Percentiles rank a stretch among this genome's conserved stretches.
Conservation (phyloP, 2,329 filamentous ascomycete species). For the Bipolaris sorokiniana region DNA sequence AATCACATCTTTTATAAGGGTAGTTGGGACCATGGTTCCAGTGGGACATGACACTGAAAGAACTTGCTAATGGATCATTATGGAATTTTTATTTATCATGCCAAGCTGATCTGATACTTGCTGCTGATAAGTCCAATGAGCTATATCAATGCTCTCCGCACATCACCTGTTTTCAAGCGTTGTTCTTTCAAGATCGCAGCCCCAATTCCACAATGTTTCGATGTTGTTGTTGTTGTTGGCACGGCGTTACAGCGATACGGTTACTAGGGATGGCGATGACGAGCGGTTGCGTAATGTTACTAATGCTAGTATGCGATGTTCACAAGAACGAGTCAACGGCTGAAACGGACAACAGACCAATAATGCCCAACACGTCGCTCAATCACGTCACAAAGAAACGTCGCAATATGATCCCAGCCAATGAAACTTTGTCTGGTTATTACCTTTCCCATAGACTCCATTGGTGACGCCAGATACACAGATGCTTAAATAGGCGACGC, state of each 20-base stretch:
- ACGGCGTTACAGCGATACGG: background rate
- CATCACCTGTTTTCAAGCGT: background rate
- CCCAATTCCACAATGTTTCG: background rate
- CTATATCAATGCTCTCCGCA: background rate
- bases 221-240: background rate
- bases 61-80: background rate
- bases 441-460: too few relatives aligned
- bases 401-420: background rate
- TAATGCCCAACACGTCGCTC: too few relatives aligned
- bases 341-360: background rate
- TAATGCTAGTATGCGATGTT: background rate
- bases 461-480: too few relatives aligned
- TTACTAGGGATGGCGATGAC: too few relatives aligned
- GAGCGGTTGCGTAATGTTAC: background rate
- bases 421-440: too few relatives aligned
- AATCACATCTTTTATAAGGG: background rate
- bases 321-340: background rate
- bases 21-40: conserved; percentile 5
- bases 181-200: background rate
- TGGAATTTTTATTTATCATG: background rate
- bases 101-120: background rate
- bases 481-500: background rate
- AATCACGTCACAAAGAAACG: too few relatives aligned
- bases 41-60: conserved; percentile 11
- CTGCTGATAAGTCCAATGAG: background rate